Evolutionary conservation across 305 asterid genomes (phyloP).

Genomic region (Striga hermonthica): DNA sequence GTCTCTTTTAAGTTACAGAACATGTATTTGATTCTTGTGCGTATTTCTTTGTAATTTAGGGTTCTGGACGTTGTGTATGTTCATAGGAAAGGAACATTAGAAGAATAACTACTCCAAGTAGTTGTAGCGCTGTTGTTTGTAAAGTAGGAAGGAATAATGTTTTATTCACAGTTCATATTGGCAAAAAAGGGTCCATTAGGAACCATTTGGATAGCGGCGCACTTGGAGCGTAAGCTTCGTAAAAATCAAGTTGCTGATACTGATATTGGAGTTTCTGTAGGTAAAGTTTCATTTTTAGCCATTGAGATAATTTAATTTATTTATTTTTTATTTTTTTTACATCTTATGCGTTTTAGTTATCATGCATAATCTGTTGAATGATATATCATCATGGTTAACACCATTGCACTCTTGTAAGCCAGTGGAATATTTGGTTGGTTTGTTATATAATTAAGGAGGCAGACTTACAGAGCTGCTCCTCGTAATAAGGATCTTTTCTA

Average conservation of each 20-base stretch:
- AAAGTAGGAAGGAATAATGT: constrained; percentile 47
- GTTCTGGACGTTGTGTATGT: constrained; percentile 27
- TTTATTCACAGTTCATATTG: constrained; percentile 88
- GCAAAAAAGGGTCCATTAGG: constrained; percentile 91
- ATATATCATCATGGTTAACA: constrained; percentile 5
- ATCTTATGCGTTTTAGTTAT: constrained; percentile 17
- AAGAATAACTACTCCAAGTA: constrained; percentile 23
- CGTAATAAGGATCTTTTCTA: neutral
- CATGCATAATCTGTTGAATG: constrained; percentile 11
- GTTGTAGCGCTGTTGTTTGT: constrained; percentile 32
- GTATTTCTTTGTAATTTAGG: constrained; percentile 22
- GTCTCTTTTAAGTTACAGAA: constrained; percentile 23
- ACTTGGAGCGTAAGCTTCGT: constrained; percentile 92
- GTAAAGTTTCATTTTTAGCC: constrained; percentile 40
- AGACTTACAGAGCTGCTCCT: neutral
- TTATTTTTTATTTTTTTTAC: too few species aligned
- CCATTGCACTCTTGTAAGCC: neutral
- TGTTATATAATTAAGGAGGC: constrained; percentile 4
- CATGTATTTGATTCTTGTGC: neutral
- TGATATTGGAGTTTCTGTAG: constrained; percentile 95
- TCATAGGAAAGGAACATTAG: constrained; percentile 17
- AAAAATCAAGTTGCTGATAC: constrained; percentile 99
- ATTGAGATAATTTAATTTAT: neutral
- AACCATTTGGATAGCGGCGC: constrained; percentile 91
- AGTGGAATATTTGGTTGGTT: constrained; percentile 13